Evolutionary conservation across 2,329 filamentous ascomycete species (phyloP), one percentile per base, ranked within the genome.

Genomic region (Arthroderma sp.): DNA sequence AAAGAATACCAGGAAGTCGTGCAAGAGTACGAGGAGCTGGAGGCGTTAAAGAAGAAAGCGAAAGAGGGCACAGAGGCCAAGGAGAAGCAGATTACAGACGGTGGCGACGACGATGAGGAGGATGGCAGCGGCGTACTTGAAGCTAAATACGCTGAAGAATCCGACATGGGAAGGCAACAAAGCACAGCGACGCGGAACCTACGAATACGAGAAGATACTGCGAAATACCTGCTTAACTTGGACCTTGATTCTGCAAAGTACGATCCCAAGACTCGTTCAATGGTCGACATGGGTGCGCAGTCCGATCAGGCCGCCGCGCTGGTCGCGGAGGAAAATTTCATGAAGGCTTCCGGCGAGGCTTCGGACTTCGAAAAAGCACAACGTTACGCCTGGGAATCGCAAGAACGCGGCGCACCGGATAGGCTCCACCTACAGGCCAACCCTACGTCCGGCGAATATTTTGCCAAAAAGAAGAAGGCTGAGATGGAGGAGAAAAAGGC

Each of bases 201-300:
- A 46, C 79, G 91, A 50, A 79, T 98, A 61, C 78, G 91, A 61
- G 91, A 98, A 67, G 91, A 98, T 61, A 98, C 91, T 0, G 91
- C 91, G 22, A 96, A 95, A 58, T 98, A 98, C 60, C 72, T 98
- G 2, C 70, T 95, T 6, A 96, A 96, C 59, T 76, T 98, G 29
- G 91, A 98, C 59, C 73, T 94, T 2, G 91, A 98, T 57, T 95
- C 88, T 1, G 91, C 93, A 1, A 93, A 94, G 62, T 98, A 98
- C 65, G 89, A 98, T 58, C 91, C 91, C 0, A 98, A 98, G 61
- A 95, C 88, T 8, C 77, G 91, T 55, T 82, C 84, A 6, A 85
- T 98, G 73, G 83, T 94, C 22, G 85, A 94, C 58, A 80, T 78
- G 50, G 86, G 87, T 40, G 86, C 83, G 5, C 84, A 81, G 30